Base-by-base conservation (phyloP, 106 monocot species). In the Triglochin maritima region DNA sequence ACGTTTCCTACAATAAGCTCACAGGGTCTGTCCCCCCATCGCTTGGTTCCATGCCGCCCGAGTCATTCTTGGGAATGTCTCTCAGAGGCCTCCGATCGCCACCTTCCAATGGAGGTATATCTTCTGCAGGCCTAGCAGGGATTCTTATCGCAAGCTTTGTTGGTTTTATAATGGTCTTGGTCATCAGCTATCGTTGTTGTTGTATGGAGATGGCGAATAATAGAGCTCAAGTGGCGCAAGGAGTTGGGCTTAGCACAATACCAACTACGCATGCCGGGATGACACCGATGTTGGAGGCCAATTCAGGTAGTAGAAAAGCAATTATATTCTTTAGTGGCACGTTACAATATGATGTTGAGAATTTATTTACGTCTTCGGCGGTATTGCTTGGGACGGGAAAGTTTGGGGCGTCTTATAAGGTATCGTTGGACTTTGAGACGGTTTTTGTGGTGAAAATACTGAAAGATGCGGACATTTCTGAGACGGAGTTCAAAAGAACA, bases 331-430 rank as follows among this genome's bases (percentile, higher is more conserved):
- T 79, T 4, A 44, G 44, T 2, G 79, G 66, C 8, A 48, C 66
- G 15, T 74, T 54, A 45, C 67, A 68, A 13, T 94, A 79, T 59
- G 94, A 89, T 44, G 64, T 94, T 67, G 87, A 85, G 65, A 85
- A 87, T 63, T 53, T 89, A 63, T 79, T 94, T n/a, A 76, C 79
- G 69, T 89, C 94, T 0, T 94, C 94, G n/a, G 89, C 94, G 51
- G 89, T 89, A 83, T 84, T 94, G 14, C 73, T 94, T 7, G 89
- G 94, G 29, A 89, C 85, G 69, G 89, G 94, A 47, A 89, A 84
- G 7, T 85, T 87, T 50, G 89, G 89, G 70, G 85, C 89, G n/a
- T 65, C 94, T 16, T 94, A 94, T 80, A 89, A 87, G 70, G 89
- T 81, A 47, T 69, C 81, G 62, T 59, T 94, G 56, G 89, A 87